Evolutionary conservation across 2,329 filamentous ascomycete genomes (phyloP).

Genomic region (Phyllosticta citriasiana): DNA sequence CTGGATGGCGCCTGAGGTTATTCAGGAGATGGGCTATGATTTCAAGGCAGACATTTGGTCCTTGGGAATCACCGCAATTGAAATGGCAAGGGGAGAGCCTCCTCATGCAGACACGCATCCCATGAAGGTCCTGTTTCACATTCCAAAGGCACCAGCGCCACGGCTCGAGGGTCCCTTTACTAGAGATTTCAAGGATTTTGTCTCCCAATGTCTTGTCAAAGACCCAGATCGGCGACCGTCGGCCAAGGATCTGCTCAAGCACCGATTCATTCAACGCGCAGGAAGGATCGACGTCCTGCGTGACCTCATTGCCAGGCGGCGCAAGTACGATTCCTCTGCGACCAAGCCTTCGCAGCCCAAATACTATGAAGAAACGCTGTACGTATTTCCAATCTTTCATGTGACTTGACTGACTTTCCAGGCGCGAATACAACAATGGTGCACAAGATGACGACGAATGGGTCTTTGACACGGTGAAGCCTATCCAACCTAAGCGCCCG

Average conservation of each 20-base stretch:
- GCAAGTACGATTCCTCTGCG: slow-evolving; percentile 69
- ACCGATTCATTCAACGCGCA: slow-evolving; percentile 78
- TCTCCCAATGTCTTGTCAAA: slow-evolving; percentile 83
- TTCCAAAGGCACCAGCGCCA: slow-evolving; percentile 82
- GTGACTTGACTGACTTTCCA: background rate
- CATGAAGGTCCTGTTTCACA: slow-evolving; percentile 96
- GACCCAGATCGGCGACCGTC: slow-evolving; percentile 76
- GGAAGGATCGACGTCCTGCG: slow-evolving; percentile 82
- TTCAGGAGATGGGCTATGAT: slow-evolving; percentile 95
- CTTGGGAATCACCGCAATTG: slow-evolving; percentile 84
- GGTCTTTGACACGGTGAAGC: slow-evolving; percentile 90
- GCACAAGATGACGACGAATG: slow-evolving; percentile 71
- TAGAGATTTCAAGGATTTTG: slow-evolving; percentile 87
- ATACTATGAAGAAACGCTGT: slow-evolving; percentile 90
- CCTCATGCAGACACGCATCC: slow-evolving; percentile 93
- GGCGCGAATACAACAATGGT: background rate
- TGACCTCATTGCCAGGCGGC: slow-evolving; percentile 74
- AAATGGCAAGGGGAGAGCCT: slow-evolving; percentile 83
- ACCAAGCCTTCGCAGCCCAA: slow-evolving; percentile 57
- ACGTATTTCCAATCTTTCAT: slow-evolving; percentile 18
- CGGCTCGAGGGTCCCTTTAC: slow-evolving; percentile 76
- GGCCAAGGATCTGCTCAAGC: slow-evolving; percentile 76
- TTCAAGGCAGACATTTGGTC: slow-evolving; percentile 99
- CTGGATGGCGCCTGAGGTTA: slow-evolving; percentile 99
- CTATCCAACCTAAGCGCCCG: slow-evolving; percentile 39